Percentiles rank a stretch among this genome's conserved stretches.
phyloP scores from a whole-genome alignment of 805 yeast genomes.

The Wickerhamiella kurtzmanii region DNA sequence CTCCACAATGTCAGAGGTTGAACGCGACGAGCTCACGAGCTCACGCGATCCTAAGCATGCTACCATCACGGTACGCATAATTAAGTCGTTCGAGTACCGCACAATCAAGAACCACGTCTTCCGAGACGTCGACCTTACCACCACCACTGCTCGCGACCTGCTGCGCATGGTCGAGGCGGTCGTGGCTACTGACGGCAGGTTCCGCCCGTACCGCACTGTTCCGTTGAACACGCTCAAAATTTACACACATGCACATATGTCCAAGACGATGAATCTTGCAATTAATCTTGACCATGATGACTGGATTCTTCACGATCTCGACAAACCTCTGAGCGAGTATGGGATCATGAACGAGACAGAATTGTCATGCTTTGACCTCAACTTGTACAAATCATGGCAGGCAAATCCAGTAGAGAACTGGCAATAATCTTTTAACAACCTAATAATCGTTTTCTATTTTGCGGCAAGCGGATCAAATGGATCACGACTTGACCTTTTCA shows the following conservation, averaged over 20 bases:
- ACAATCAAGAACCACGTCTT: slow-evolving; percentile 69
- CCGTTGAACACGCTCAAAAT: slow-evolving; percentile 57
- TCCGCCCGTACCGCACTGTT: slow-evolving; percentile 73
- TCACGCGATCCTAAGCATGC: slow-evolving; percentile 27
- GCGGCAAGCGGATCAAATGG: no score
- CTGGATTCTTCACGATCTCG: slow-evolving; percentile 43
- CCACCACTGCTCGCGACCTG: slow-evolving; percentile 51
- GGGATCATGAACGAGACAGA: slow-evolving; percentile 76
- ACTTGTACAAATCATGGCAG: slow-evolving; percentile 55
- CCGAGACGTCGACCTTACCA: slow-evolving; percentile 54
- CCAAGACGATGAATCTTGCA: slow-evolving; percentile 84
- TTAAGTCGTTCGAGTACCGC: slow-evolving; percentile 85
- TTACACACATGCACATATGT: slow-evolving; percentile 88
- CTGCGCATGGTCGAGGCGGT: slow-evolving; percentile 37
- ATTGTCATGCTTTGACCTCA: slow-evolving; percentile 60
- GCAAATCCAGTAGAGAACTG: slow-evolving; percentile 84
- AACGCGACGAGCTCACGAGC: slow-evolving; percentile 6
- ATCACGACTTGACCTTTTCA: not conserved
- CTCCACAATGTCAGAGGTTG: not conserved
- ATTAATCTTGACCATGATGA: slow-evolving; percentile 78
- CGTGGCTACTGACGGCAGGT: slow-evolving; percentile 46
- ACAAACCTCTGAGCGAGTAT: slow-evolving; percentile 35
- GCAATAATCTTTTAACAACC: slow-evolving; percentile 28
- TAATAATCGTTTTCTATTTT: not conserved
- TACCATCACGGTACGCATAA: slow-evolving; percentile 68